Percentiles rank a stretch among this genome's conserved stretches.
phyloP scores from a whole-genome alignment of 495 filamentous ascomycete species.

The Elaphomyces granulatus region DNA sequence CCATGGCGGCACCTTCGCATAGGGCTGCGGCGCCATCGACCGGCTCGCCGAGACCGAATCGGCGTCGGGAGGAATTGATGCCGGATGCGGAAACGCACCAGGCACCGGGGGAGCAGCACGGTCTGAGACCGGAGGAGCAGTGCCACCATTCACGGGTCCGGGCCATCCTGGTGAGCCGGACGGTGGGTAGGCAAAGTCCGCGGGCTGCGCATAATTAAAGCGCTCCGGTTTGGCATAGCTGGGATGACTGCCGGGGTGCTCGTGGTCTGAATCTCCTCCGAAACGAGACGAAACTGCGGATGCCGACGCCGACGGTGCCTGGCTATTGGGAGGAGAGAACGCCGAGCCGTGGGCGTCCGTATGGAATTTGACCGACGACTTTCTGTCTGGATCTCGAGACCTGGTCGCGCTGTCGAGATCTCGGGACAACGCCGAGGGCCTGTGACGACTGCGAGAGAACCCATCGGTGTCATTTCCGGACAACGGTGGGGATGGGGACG shows the following conservation, averaged over 20 bases:
- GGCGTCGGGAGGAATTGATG: constrained; percentile 2
- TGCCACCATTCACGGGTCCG: constrained; percentile 29
- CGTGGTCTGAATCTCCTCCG: constrained; percentile 3
- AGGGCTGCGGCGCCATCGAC: constrained; percentile 12
- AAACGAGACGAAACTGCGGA: constrained; percentile 1
- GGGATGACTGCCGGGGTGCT: constrained; percentile 18
- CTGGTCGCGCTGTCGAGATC: not conserved
- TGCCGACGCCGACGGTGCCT: not conserved
- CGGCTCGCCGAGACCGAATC: constrained; percentile 11
- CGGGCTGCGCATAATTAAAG: constrained; percentile 35
- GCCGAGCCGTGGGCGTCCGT: not conserved
- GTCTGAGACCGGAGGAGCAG: constrained; percentile 26
- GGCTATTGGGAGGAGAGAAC: not conserved
- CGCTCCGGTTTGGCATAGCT: constrained; percentile 36
- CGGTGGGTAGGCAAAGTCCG: constrained; percentile 15
- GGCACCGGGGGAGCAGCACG: constrained; percentile 18
- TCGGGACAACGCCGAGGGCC: too few species aligned
- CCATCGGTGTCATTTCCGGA: not conserved
- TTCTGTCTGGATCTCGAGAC: not conserved
- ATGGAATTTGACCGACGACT: not conserved
- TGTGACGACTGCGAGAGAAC: not conserved
- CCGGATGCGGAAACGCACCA: constrained; percentile 26
- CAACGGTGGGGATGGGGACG: constrained; percentile 10
- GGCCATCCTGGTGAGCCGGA: constrained; percentile 19
- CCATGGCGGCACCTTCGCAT: constrained; percentile 22